Evolutionary conservation across 805 yeast genomes (phyloP).

Genomic region (Metschnikowia vanudenii): DNA sequence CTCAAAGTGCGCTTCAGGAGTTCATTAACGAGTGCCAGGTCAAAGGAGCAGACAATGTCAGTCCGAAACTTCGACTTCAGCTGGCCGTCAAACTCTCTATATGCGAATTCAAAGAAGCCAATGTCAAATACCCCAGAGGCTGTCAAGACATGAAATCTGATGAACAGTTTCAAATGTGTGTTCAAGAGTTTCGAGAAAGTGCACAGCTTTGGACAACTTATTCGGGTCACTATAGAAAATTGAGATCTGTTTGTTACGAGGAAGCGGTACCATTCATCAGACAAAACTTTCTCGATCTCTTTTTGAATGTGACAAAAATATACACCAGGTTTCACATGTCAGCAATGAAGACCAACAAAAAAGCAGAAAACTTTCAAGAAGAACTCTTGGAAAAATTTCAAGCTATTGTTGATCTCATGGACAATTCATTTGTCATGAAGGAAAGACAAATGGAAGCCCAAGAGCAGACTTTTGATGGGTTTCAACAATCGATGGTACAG

Average conservation of each 20-base stretch:
- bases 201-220: conserved; percentile 75
- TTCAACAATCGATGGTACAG: conserved; percentile 4
- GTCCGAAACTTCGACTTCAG: conserved; percentile 30
- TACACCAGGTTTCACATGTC: conserved; percentile 16
- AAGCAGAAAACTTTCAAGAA: conserved; percentile 5
- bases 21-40: conserved; percentile 42
- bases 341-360: conserved; percentile 4
- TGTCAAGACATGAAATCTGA: conserved; percentile 21
- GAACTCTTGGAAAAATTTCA: conserved; percentile 5
- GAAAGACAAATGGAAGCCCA: neutral
- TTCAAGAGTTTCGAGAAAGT: conserved; percentile 38
- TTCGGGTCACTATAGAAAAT: conserved; percentile 60
- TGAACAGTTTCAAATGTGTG: conserved; percentile 33
- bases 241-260: conserved; percentile 53
- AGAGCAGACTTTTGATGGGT: conserved; percentile 6
- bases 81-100: conserved; percentile 50
- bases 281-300: conserved; percentile 47
- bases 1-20: conserved; percentile 36
- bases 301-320: conserved; percentile 44
- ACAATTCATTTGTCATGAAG: neutral
- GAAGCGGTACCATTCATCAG: conserved; percentile 52
- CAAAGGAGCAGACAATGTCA: conserved; percentile 39
- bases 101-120: conserved; percentile 54
- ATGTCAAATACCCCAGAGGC: conserved; percentile 32
- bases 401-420: conserved; percentile 5